Evolutionary conservation across 1,284 basidiomycete species (phyloP), one percentile per base, ranked within the genome.

Genomic region (Calocybe gambosa): DNA sequence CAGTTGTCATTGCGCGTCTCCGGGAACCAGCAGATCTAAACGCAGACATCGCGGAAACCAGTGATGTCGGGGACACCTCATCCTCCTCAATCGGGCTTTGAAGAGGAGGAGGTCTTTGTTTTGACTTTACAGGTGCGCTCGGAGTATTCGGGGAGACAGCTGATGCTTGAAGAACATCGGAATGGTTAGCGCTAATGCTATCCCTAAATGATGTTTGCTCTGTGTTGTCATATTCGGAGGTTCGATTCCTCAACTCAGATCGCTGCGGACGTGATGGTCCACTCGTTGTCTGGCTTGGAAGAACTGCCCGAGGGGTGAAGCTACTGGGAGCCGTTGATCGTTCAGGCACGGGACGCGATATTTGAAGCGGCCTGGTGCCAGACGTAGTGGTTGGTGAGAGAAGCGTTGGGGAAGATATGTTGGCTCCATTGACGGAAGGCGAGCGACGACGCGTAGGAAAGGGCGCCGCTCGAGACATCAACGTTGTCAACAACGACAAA

Each of bases 21-120:
- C 80, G 70, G 8, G 71, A 67, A 18, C 81, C 78, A 7, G 80
- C 79, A 45, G 74, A 73, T 58, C 80, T 77, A 60, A 89, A 89
- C 23, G 85, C 82, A 48, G 80, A 75, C 58, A 84, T 64, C 15
- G 74, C 76, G 35, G 71, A 71, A n/a, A 67, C 66, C 33, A 86
- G 58, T 6, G 75, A 63, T 6, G 68, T 65, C 33, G 78, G 73
- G n/a, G 76, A 68, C 39, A 58, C 50, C 43, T 67, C 66, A 29
- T 64, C 66, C 47, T 69, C 66, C 36, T 67, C 64, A 5, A 58
- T 56, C 8, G 60, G 58, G 48, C 66, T 65, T 53, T 65, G 61
- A 15, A 68, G 55, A 34, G 57, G 64, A 42, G 67, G 65, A 39
- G 63, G 61, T 31, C 60, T 63, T 25, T 62, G 57, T 21, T 64